Base-by-base conservation (phyloP, 2,329 filamentous ascomycete species). In the Sphaerulina musiva region DNA sequence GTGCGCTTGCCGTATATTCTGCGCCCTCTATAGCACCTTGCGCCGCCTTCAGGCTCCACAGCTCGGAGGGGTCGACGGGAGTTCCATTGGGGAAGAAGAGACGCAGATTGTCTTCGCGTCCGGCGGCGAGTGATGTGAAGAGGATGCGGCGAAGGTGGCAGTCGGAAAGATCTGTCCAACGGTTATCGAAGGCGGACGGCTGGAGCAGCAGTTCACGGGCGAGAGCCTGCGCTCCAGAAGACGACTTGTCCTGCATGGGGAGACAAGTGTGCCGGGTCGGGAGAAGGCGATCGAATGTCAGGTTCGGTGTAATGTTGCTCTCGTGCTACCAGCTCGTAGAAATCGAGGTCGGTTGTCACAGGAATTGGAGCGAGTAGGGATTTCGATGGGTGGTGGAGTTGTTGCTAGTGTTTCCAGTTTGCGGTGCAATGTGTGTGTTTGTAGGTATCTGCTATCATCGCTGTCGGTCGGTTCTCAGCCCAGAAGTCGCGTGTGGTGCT, bases 1-100 rank as follows among this genome's bases (percentile, higher is more conserved):
- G 83, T 11, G 93, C 93, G 6, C 87, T 86, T 62, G 92, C 87
- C 17, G 89, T 93, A 69, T 97, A 98, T 70, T 98, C 95, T 32
- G 92, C 89, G 9, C 93, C 92, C 67, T 95, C 90, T 54, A 89
- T 79, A n/a, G 89, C 89, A 14, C 91, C 92, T 69, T 98, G 95
- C 12, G 91, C 91, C 64, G 89, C 84, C 57, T 86, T 82, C 39
- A 98, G 77, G 71, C 87, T 93, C 80, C 91, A 86, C 43, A 62
- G 61, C 45, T 65, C 52, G 8, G 58, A 58, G 7, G 36, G 53
- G 44, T 69, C 63, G 6, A 46, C 12, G 2, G 69, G 67, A 1
- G 56, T 49, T 10, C 89, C 89, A 40, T 85, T 77, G 1, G 90
- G 90, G 67, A 98, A 98, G 65, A 98, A 81, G 14, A 89, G 79